Percentiles rank a stretch among this genome's conserved stretches.
Evolutionary conservation across 2,329 filamentous ascomycete genomes (phyloP).

Genomic region (Mycosphaerelloides madeirae): DNA sequence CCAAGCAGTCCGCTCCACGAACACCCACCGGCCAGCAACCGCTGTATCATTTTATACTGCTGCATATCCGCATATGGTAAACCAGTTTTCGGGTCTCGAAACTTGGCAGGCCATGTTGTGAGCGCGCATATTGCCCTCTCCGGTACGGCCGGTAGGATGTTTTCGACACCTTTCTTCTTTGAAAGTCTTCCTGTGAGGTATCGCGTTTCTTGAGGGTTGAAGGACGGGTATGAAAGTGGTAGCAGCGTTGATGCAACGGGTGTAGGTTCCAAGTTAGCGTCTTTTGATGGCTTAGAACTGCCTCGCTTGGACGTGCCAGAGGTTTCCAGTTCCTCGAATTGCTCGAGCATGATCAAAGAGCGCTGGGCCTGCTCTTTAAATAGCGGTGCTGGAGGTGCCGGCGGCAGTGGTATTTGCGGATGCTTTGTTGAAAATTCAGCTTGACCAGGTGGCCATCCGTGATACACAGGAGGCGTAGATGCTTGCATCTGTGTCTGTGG

Average conservation of each 20-base stretch:
- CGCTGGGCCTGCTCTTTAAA: conserved; percentile 33
- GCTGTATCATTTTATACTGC: conserved; percentile 77
- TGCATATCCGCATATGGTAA: conserved; percentile 73
- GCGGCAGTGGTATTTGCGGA: conserved; percentile 14
- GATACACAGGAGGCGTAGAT: conserved; percentile 9
- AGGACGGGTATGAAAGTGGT: conserved; percentile 43
- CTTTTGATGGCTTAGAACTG: conserved; percentile 14
- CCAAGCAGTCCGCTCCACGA: conserved; percentile 77
- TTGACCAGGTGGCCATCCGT: conserved; percentile 19
- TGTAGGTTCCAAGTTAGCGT: conserved; percentile 45
- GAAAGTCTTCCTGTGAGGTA: conserved; percentile 50
- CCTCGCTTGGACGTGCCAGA: conserved; percentile 17
- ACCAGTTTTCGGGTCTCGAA: conserved; percentile 78
- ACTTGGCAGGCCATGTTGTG: conserved; percentile 65
- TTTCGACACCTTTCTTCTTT: conserved; percentile 35
- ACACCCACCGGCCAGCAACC: conserved; percentile 67
- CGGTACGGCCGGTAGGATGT: conserved; percentile 30
- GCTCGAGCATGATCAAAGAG: conserved; percentile 30
- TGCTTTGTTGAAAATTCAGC: conserved; percentile 19
- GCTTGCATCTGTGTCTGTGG: conserved; percentile 3
- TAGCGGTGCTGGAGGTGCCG: conserved; percentile 22
- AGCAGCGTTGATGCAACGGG: conserved; percentile 56
- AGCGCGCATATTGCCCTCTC: conserved; percentile 63
- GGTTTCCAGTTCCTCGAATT: conserved; percentile 31
- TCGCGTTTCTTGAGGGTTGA: conserved; percentile 47